phyloP scores from a whole-genome alignment of 768 basidiomycete genomes.

The Russula olivacea region DNA sequence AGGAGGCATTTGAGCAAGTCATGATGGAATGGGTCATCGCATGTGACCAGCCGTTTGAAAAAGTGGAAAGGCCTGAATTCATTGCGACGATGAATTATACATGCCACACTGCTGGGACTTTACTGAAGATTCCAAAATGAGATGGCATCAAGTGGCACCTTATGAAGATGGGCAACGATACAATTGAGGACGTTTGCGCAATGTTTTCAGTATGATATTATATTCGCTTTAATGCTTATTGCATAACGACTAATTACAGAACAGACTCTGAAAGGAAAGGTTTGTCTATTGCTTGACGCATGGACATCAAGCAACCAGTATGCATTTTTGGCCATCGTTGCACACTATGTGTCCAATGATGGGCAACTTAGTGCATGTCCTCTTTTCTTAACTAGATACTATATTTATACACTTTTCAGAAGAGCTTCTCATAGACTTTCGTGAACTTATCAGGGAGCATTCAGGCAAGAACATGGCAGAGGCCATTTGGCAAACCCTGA shows the following conservation, averaged over 20 bases:
- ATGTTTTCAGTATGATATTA: not conserved
- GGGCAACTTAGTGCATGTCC: not conserved
- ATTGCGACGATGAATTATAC: too few species aligned
- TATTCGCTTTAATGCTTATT: too few species aligned
- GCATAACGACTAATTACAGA: not conserved
- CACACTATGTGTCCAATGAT: not conserved
- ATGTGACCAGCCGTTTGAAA: not conserved
- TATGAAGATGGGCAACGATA: not conserved
- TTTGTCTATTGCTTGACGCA: not conserved
- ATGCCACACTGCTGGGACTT: not conserved
- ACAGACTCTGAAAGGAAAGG: not conserved
- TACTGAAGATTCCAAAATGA: not conserved
- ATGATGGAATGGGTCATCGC: not conserved
- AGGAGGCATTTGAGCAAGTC: not conserved
- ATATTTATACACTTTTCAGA: not conserved
- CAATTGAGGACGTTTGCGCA: not conserved
- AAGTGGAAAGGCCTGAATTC: not conserved
- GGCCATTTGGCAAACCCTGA: not conserved
- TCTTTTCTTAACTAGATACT: not conserved
- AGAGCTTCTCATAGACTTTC: not conserved
- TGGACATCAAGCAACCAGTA: too few species aligned
- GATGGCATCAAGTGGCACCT: not conserved
- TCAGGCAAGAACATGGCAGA: not conserved
- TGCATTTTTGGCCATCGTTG: not conserved
- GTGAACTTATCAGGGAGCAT: not conserved